Evolutionary conservation across 2,329 filamentous ascomycete genomes (phyloP).

Genomic region (Didymella arachidicola): DNA sequence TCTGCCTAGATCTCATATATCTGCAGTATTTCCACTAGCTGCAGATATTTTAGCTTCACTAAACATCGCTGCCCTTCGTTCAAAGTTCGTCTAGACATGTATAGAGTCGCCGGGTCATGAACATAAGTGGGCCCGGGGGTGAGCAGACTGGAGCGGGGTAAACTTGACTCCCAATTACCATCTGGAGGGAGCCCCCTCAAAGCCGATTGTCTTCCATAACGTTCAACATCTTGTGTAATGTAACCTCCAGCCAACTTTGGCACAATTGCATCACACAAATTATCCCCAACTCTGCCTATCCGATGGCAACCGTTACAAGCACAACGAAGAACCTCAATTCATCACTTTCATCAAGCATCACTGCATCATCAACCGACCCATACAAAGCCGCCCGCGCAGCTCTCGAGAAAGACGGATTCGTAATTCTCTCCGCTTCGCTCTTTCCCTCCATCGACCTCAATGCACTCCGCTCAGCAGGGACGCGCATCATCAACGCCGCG

Average conservation of each 20-base stretch:
- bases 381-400: slow-evolving; percentile 54
- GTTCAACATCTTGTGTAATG: not conserved
- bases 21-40: too few relatives aligned
- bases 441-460: slow-evolving; percentile 58
- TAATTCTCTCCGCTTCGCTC: slow-evolving; percentile 73
- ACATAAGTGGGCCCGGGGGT: slow-evolving; percentile 13
- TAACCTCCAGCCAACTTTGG: not conserved
- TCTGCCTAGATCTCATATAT: too few relatives aligned
- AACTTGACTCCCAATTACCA: not conserved
- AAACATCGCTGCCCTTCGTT: not conserved
- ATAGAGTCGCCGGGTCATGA: not conserved
- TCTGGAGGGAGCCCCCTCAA: not conserved
- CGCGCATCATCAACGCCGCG: slow-evolving; percentile 66
- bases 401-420: slow-evolving; percentile 77
- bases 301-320: not conserved
- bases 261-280: not conserved
- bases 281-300: not conserved
- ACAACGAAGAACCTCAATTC: not conserved
- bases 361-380: slow-evolving; percentile 21
- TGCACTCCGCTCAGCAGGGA: slow-evolving; percentile 67
- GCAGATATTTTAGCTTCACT: too few relatives aligned
- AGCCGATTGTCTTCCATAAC: not conserved
- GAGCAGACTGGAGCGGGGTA: slow-evolving; percentile 6
- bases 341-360: not conserved
- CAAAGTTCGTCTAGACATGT: not conserved